Percentiles rank a stretch among this genome's conserved stretches.
Evolutionary conservation across 2,329 filamentous ascomycete species (phyloP).

Genomic region (Ophiostoma fasciatum): DNA sequence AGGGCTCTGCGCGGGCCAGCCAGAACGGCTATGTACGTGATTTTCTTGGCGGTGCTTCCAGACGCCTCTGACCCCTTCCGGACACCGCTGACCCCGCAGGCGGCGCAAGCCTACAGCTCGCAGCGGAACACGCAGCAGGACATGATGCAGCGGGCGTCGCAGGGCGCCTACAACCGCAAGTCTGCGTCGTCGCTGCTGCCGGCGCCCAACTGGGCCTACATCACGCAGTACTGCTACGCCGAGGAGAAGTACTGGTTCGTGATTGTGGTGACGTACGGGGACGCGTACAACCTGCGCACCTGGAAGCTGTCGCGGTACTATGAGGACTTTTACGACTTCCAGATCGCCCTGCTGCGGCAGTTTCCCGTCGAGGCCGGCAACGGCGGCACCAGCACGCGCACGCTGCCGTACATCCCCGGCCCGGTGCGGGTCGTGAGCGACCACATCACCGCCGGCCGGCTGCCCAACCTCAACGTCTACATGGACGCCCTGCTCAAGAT

Average conservation of each 20-base stretch:
- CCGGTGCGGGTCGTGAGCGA: constrained; percentile 98
- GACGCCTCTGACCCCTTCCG: no score
- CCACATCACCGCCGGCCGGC: constrained; percentile 81
- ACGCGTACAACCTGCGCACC: constrained; percentile 71
- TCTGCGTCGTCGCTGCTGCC: constrained; percentile 42
- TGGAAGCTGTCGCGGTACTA: constrained; percentile 95
- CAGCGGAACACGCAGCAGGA: constrained; percentile 19
- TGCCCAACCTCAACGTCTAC: constrained; percentile 88
- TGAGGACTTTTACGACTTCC: constrained; percentile 97
- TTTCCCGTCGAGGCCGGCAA: constrained; percentile 91
- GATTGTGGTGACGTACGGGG: constrained; percentile 79
- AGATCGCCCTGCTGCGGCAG: constrained; percentile 82
- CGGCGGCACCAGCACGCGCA: constrained; percentile 61
- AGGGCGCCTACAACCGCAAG: constrained; percentile 19
- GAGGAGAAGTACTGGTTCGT: constrained; percentile 99
- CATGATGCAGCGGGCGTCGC: constrained; percentile 17
- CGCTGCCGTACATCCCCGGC: constrained; percentile 92
- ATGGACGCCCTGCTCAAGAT: constrained; percentile 81
- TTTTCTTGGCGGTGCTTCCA: no score
- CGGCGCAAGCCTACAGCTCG: constrained; percentile 19
- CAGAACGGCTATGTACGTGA: constrained; percentile 36
- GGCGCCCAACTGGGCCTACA: constrained; percentile 68
- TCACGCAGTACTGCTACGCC: constrained; percentile 86
- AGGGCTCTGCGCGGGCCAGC: constrained; percentile 27
- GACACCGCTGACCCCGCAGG: constrained; percentile 20